Percentiles rank a stretch among this genome's conserved stretches.
Evolutionary conservation across 768 basidiomycete species (phyloP).

Genomic region (Macrolepiota dolichaula): DNA sequence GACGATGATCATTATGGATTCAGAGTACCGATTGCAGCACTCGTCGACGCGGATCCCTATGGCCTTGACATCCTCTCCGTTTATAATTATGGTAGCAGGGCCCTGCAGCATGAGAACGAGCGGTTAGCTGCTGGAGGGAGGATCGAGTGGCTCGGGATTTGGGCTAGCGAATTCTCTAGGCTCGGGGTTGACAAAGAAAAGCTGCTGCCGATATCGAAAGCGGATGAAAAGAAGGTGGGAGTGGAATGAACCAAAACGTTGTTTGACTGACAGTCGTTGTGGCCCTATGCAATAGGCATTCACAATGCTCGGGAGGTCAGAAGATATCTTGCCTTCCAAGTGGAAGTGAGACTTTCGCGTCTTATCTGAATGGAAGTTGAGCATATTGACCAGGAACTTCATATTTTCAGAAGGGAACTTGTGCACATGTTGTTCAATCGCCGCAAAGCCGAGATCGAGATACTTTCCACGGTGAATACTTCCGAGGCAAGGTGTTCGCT

Average conservation of each 20-base stretch:
- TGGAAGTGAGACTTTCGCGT: slow-evolving; percentile 55
- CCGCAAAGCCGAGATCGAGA: slow-evolving; percentile 93
- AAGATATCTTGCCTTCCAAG: slow-evolving; percentile 41
- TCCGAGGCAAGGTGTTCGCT: neutral
- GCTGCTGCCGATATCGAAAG: slow-evolving; percentile 64
- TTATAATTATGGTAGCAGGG: slow-evolving; percentile 77
- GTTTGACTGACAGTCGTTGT: neutral
- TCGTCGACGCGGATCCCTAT: slow-evolving; percentile 91
- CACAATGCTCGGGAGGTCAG: slow-evolving; percentile 50
- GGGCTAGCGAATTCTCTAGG: slow-evolving; percentile 65
- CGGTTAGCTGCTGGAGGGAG: slow-evolving; percentile 60
- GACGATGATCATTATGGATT: neutral
- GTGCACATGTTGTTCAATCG: slow-evolving; percentile 73
- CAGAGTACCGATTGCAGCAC: slow-evolving; percentile 73
- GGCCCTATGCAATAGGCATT: slow-evolving; percentile 43
- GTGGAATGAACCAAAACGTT: neutral
- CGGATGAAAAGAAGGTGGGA: slow-evolving; percentile 74
- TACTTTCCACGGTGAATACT: slow-evolving; percentile 32
- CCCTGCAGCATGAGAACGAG: slow-evolving; percentile 66
- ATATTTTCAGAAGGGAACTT: slow-evolving; percentile 65
- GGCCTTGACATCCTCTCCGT: slow-evolving; percentile 90
- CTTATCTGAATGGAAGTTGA: neutral
- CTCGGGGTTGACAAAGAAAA: slow-evolving; percentile 56
- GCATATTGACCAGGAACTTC: neutral
- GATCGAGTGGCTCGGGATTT: slow-evolving; percentile 80